Conservation (phyloP, 352 stramenopile genomes). For the Globisporangium emineosum region DNA sequence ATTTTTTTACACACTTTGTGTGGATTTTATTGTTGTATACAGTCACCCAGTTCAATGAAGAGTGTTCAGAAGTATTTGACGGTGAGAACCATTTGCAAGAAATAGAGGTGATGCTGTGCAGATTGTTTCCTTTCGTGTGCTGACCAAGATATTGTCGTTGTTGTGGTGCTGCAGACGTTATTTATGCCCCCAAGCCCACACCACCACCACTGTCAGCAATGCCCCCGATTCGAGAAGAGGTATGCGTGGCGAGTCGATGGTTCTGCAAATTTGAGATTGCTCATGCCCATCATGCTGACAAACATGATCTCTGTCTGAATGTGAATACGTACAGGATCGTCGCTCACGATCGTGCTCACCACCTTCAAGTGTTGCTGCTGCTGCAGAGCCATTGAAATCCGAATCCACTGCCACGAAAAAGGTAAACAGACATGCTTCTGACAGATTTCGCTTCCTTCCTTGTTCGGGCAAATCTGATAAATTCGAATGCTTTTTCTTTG, state of each 20-base stretch:
- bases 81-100: background rate
- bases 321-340: background rate
- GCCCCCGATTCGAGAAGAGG: conserved; percentile 9
- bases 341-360: background rate
- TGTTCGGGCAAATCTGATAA: background rate
- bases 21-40: background rate
- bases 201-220: background rate
- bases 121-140: background rate
- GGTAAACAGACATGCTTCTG: background rate
- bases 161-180: conserved; percentile 7
- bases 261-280: background rate
- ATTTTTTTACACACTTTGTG: background rate
- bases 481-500: background rate
- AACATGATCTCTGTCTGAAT: background rate
- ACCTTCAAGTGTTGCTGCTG: background rate
- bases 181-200: conserved; percentile 3
- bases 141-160: background rate
- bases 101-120: background rate
- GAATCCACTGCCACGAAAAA: background rate
- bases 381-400: background rate
- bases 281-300: background rate
- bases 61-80: conserved; percentile 19
- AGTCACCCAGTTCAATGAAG: conserved; percentile 15
- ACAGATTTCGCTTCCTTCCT: background rate
- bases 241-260: background rate